Evolutionary conservation across 306 rosid species (phyloP), one percentile per base, ranked within the genome.

Genomic region (Glycine tomentella): DNA sequence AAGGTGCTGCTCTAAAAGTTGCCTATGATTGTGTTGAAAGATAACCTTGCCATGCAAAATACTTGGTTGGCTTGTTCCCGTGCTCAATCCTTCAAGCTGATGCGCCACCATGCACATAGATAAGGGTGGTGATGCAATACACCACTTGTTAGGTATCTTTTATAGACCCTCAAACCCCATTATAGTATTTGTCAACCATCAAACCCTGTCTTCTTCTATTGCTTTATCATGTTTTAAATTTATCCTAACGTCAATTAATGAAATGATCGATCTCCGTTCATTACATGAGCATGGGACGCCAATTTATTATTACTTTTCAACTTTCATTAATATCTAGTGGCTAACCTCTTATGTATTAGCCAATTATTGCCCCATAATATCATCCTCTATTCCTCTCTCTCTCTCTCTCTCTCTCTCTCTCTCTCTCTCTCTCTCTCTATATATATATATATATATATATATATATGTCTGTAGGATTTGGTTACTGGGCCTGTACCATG

Each of bases 81-180:
- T 63, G 56, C 57, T 86, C 40, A 3, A 63, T 76, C 79, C 73
- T 80, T 65, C 36, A 42, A 63, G 17, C 17, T 25, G 66, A 77
- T 68, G 59, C 69, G 68, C 77, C 77, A 59, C 62, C 81, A 72
- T 71, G 78, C 79, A 36, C 40, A 42, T 45, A 58, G 90, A 87
- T 87, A 81, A 87, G 82, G 50, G 51, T 64, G 90, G 51, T 64
- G 90, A 87, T 84, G 88, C 10, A 81, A 87, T 81, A 46, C 53
- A 78, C 82, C 90, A 87, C 90, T 87, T 74, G 46, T 56, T 25
- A 20, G 78, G 17, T 46, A 73, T 67, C 79, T 82, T 86, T 86
- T 78, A 82, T 81, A 81, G 61, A 63, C 74, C 42, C 31, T 63
- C 33, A 15, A 12, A 44, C 14, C 51, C 67, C 75, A 79, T 84